Conservation (phyloP, 2,329 filamentous ascomycete species). For the Colletotrichum endophyticum region DNA sequence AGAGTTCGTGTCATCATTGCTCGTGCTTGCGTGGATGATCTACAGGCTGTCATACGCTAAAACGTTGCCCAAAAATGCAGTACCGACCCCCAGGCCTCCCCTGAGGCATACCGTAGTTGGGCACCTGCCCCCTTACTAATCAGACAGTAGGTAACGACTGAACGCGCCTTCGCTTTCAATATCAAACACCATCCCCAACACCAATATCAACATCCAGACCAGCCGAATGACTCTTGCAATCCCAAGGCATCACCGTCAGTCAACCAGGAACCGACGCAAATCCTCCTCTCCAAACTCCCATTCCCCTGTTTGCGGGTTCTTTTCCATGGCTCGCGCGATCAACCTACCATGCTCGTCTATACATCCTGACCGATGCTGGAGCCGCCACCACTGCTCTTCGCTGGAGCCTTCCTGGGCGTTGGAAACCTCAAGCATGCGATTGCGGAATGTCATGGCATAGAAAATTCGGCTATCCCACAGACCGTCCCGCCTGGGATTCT, state of each 20-base stretch:
- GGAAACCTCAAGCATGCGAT: slow-evolving; percentile 22
- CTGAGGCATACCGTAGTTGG: not conserved
- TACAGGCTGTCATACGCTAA: not conserved
- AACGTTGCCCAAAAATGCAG: not conserved
- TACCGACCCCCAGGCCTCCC: not conserved
- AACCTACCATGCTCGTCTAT: slow-evolving; percentile 10
- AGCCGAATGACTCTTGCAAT: not conserved
- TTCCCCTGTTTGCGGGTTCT: not conserved
- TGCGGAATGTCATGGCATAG: slow-evolving; percentile 19
- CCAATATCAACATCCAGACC: not conserved
- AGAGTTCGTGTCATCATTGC: not conserved
- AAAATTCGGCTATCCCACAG: slow-evolving; percentile 30
- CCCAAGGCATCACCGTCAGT: not conserved
- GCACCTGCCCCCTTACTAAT: not conserved
- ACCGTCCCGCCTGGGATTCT: slow-evolving; percentile 29
- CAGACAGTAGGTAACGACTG: not conserved
- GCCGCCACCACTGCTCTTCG: slow-evolving; percentile 24
- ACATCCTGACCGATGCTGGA: slow-evolving; percentile 14
- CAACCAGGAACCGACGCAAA: not conserved
- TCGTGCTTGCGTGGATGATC: not conserved
- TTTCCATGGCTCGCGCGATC: slow-evolving; percentile 3
- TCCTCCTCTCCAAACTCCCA: slow-evolving; percentile 8
- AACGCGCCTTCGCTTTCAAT: not conserved
- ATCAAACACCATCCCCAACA: not conserved
- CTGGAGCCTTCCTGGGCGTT: slow-evolving; percentile 23